Evolutionary conservation across 2,329 filamentous ascomycete species (phyloP), one percentile per base, ranked within the genome.

Genomic region (Microsporum audouinii): DNA sequence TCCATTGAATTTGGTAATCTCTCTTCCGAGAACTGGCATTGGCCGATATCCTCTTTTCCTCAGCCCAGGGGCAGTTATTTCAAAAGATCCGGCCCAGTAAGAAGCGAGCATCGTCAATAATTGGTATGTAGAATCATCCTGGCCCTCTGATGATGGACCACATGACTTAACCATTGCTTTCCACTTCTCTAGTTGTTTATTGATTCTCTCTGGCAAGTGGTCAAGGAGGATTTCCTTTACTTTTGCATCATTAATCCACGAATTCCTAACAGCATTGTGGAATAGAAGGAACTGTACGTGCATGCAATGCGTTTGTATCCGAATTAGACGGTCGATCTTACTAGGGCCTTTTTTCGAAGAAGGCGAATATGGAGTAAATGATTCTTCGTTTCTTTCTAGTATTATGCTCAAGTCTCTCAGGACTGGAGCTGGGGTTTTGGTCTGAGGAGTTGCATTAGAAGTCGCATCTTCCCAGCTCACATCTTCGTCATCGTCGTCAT

Each of bases 21-120:
- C 79, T n/a, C 85, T 82, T 66, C 90, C 86, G 1, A 96, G 76
- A 29, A 84, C 81, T 66, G 87, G 80, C n/a, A 90, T 81, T 0
- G 88, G 80, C 77, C 92, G 88, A 71, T 97, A 97, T 0, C 94
- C 94, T 70, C 84, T 81, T 75, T 97, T 99, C n/a, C 91, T 82
- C 27, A 97, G 70, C 0, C 89, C 89, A 0, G 91, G 90, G 0
- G 86, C 82, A 0, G 85, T 89, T 49, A 94, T 80, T 1, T 79
- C 82, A 72, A 95, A 99, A 38, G 86, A 81, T 68, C 91, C 88
- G 71, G 86, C 91, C 94, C 94, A 99, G 79, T 90, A 96, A 1
- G 85, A 82, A 7, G 86, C 80, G n/a, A 99, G 75, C 2, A 84
- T 79, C 68, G 87, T 88, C 68, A 97, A 79, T 2, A 97, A 77